Evolutionary conservation across 768 basidiomycete genomes (phyloP).

Genomic region (Calocera cornea): DNA sequence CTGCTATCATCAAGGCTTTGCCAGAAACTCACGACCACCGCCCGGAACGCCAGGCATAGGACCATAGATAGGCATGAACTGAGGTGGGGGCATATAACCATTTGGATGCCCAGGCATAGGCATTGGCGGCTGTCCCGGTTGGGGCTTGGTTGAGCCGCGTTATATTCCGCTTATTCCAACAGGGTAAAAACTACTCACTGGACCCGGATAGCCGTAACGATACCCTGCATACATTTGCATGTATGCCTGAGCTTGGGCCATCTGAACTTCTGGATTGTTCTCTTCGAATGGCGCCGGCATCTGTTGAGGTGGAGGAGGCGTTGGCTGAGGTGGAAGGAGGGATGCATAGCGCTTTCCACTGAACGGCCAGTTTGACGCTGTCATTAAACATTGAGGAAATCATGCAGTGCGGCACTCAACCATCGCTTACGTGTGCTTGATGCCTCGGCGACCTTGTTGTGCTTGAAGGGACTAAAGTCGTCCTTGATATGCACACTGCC

Average conservation of each 20-base stretch:
- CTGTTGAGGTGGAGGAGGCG: conserved; percentile 43
- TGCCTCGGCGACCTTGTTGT: conserved; percentile 65
- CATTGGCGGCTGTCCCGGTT: background rate
- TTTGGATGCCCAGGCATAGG: conserved; percentile 46
- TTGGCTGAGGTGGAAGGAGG: conserved; percentile 53
- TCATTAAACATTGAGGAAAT: background rate
- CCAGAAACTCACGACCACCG: conserved; percentile 33
- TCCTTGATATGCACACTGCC: conserved; percentile 75
- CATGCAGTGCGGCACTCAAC: background rate
- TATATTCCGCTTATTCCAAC: background rate
- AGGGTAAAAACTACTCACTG: conserved; percentile 33
- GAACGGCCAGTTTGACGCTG: conserved; percentile 76
- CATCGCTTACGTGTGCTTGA: conserved; percentile 51
- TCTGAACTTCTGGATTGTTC: conserved; percentile 44
- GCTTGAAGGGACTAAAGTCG: conserved; percentile 95
- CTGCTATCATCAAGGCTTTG: conserved; percentile 6
- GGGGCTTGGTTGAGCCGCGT: background rate
- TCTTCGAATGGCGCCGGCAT: conserved; percentile 71
- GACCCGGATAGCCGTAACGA: conserved; percentile 63
- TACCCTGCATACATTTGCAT: conserved; percentile 59
- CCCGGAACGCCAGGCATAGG: conserved; percentile 57
- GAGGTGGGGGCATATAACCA: conserved; percentile 63
- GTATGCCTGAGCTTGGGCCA: conserved; percentile 32
- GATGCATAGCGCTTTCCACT: conserved; percentile 72
- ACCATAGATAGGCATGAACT: conserved; percentile 77